phyloP scores from a whole-genome alignment of 1,284 basidiomycete species.

The Ustilago cynodontis region DNA sequence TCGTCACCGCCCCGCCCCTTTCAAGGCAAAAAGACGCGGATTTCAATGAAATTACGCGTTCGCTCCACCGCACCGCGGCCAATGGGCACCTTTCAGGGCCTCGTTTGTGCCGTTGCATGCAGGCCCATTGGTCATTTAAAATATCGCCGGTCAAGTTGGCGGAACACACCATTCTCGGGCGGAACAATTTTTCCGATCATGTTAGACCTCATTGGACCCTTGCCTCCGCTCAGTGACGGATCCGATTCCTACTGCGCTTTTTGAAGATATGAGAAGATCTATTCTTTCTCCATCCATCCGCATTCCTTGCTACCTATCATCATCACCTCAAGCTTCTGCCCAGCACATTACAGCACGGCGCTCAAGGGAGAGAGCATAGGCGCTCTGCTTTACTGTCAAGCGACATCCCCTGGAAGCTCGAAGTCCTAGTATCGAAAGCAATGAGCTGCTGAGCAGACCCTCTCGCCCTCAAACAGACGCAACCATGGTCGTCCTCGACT shows the following conservation, averaged over 20 bases:
- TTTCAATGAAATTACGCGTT: constrained; percentile 5
- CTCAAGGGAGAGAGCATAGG: background rate
- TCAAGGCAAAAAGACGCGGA: background rate
- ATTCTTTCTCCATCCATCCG: constrained; percentile 19
- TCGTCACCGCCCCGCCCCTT: constrained; percentile 1
- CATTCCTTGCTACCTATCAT: background rate
- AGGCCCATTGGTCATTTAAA: background rate
- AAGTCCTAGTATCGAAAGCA: background rate
- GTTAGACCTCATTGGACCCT: constrained; percentile 11
- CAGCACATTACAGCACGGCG: background rate
- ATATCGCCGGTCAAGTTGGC: constrained; percentile 18
- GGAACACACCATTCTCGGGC: background rate
- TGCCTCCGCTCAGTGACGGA: constrained; percentile 22
- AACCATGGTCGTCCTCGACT: constrained; percentile 65
- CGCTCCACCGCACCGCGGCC: background rate
- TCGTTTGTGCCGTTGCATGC: constrained; percentile 6
- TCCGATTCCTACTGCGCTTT: constrained; percentile 28
- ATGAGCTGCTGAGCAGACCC: constrained; percentile 3
- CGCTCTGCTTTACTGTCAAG: constrained; percentile 6
- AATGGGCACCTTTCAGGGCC: constrained; percentile 23
- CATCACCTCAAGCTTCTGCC: background rate
- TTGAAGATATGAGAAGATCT: background rate
- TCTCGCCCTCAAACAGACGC: background rate
- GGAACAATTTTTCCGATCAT: no score
- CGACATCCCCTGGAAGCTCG: background rate